Conservation (phyloP, 371 early-diverging fungal species). For the Funneliformis caledonium region DNA sequence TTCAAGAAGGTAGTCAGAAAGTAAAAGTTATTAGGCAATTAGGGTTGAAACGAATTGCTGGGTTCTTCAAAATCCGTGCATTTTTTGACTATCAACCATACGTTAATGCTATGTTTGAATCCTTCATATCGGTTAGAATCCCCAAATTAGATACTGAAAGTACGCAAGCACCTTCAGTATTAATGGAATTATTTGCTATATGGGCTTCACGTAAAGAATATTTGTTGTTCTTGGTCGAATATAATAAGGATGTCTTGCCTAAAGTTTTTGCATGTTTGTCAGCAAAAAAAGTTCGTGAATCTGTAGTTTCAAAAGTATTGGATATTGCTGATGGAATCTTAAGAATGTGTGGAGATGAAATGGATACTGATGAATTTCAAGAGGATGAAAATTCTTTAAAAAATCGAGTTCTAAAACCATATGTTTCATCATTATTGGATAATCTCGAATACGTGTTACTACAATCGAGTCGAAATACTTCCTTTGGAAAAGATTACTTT, state of each 20-base stretch:
- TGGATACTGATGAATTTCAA: conserved; percentile 39
- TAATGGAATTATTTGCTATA: conserved; percentile 74
- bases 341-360: conserved; percentile 56
- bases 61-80: conserved; percentile 72
- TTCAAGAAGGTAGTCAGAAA: conserved; percentile 51
- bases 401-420: conserved; percentile 61
- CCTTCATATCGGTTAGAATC: conserved; percentile 75
- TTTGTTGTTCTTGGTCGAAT: conserved; percentile 65
- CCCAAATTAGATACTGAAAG: conserved; percentile 74
- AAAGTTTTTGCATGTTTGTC: conserved; percentile 72
- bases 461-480: conserved; percentile 48
- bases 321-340: conserved; percentile 78
- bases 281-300: conserved; percentile 74
- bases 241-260: conserved; percentile 66
- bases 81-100: conserved; percentile 78
- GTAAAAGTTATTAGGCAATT: conserved; percentile 68
- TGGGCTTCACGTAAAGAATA: conserved; percentile 77
- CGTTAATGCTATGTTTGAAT: conserved; percentile 71
- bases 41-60: conserved; percentile 75
- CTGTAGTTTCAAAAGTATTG: conserved; percentile 72
- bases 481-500: conserved; percentile 61
- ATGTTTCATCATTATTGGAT: conserved; percentile 66
- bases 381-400: conserved; percentile 48
- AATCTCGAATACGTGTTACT: conserved; percentile 65
- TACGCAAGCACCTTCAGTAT: conserved; percentile 80